Conservation (phyloP, 768 basidiomycete species). For the Calocybe gangraenosa region DNA sequence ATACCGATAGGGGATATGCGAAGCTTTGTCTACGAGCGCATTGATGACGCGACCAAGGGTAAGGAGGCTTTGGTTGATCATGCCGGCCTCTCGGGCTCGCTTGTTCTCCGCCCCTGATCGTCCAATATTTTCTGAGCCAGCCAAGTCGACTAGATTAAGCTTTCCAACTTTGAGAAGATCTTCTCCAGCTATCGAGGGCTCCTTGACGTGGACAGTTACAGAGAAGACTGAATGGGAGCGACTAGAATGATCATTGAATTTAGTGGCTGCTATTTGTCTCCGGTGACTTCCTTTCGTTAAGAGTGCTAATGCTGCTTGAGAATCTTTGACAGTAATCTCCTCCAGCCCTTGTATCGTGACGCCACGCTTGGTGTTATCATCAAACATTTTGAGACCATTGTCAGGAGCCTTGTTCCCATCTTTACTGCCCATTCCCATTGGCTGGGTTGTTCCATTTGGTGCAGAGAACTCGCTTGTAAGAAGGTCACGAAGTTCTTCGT, state of each 20-base stretch:
- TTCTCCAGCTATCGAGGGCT: conserved; percentile 71
- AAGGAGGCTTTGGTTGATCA: conserved; percentile 96
- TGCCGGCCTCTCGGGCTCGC: conserved; percentile 93
- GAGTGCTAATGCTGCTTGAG: conserved; percentile 76
- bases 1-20: conserved; percentile 92
- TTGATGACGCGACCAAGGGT: conserved; percentile 98
- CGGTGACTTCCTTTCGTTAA: conserved; percentile 87
- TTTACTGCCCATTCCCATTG: conserved; percentile 70
- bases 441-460: conserved; percentile 63
- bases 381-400: conserved; percentile 81
- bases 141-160: conserved; percentile 94
- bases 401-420: conserved; percentile 39
- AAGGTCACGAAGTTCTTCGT: conserved; percentile 96
- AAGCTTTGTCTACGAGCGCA: conserved; percentile 85
- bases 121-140: conserved; percentile 97
- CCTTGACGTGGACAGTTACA: conserved; percentile 92
- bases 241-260: conserved; percentile 96
- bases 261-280: conserved; percentile 91
- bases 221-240: conserved; percentile 98
- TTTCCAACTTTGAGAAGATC: conserved; percentile 93
- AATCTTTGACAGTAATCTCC: conserved; percentile 80
- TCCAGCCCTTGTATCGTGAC: conserved; percentile 95
- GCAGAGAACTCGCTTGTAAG: conserved; percentile 74
- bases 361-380: conserved; percentile 83
- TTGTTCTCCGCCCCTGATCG: conserved; percentile 94